Base-by-base conservation (phyloP, 441 rosid genomes). In the Euphorbia neoarborescens region DNA sequence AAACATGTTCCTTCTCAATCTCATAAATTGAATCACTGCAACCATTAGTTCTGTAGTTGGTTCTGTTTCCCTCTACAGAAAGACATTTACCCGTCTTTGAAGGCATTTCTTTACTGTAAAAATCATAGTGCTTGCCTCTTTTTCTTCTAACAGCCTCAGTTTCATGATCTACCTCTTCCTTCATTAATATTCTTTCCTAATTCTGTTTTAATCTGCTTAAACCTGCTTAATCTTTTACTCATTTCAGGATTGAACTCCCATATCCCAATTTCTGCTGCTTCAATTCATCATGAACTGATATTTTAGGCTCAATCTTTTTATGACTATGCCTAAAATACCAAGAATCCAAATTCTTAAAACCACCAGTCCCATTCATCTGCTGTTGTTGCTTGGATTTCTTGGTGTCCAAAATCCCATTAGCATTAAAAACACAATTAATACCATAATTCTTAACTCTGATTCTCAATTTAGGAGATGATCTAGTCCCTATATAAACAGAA, bases 311-410 rank as follows among this genome's bases (percentile, higher is more conserved):
- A 15, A 76, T 81, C 76, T 74, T 83, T 78, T 84, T 84, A 12
- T 87, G 87, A 1, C 86, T 90, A 69, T 84, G 81, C 30, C 77
- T 84, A 75, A 82, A 83, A 78, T 82, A 87, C 72, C 87, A 91
- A 74, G 88, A 85, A 82, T 81, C 87, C 66, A 90, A 85, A 68
- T 77, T 78, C 62, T 81, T 84, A 65, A 86, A 75, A 62, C 38
- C 62, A 54, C 74, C 76, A 68, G 68, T 62, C 56, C 71, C 85
- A 48, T 42, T 57, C 62, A 82, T 76, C 66, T 74, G 61, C 38
- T 82, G 73, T 54, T 56, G 60, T 27, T 76, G 75, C 70, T 70
- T 66, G 66, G 59, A 24, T 73, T 75, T 77, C 64, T 76, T 77
- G 83, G 58, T 76, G 73, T 66, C 82, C 73, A 77, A 34, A 60